These are phyloP conservation scores for Euphorbia lathyris DNA, from an alignment of 345 rosid species.

Conservation along the genomic window DNA sequence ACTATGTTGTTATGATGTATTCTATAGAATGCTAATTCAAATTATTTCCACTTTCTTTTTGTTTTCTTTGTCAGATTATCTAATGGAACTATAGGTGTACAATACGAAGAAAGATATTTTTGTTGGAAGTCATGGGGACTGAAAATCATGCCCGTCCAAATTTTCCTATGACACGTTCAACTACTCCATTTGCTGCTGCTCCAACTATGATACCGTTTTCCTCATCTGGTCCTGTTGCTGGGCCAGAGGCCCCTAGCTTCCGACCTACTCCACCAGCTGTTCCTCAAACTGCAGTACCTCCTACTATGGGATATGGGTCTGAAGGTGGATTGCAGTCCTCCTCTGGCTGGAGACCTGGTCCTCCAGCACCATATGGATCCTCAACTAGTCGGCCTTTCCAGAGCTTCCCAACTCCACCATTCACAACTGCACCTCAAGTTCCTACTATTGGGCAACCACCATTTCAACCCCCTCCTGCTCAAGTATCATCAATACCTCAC, in stretches of 20 bases:
- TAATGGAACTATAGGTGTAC: constrained; percentile 29
- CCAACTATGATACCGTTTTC: constrained; percentile 49
- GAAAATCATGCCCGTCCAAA: constrained; percentile 64
- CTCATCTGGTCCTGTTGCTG: constrained; percentile 47
- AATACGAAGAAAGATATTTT: not conserved
- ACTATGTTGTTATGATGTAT: not conserved
- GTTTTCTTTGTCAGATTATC: constrained; percentile 34
- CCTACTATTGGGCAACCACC: constrained; percentile 52
- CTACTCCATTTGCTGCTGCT: constrained; percentile 60
- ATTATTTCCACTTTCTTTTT: not conserved
- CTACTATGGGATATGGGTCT: constrained; percentile 44
- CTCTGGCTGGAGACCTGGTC: constrained; percentile 54
- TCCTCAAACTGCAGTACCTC: constrained; percentile 43
- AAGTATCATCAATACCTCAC: constrained; percentile 39
- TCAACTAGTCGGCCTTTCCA: constrained; percentile 51
- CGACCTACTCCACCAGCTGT: constrained; percentile 47
- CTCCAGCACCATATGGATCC: constrained; percentile 48
- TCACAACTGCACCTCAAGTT: constrained; percentile 40
- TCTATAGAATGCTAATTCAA: not conserved
- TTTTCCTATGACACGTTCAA: constrained; percentile 49
- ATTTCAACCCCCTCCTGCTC: constrained; percentile 54
- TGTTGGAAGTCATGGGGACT: constrained; percentile 49
- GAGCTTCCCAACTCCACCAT: constrained; percentile 53
- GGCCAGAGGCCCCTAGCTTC: constrained; percentile 43
- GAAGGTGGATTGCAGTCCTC: constrained; percentile 31